A percentile compares a stretch with the other conserved stretches of the same genome.
phyloP scores from a whole-genome alignment of 306 rosid species.

The Quillaja saponaria region DNA sequence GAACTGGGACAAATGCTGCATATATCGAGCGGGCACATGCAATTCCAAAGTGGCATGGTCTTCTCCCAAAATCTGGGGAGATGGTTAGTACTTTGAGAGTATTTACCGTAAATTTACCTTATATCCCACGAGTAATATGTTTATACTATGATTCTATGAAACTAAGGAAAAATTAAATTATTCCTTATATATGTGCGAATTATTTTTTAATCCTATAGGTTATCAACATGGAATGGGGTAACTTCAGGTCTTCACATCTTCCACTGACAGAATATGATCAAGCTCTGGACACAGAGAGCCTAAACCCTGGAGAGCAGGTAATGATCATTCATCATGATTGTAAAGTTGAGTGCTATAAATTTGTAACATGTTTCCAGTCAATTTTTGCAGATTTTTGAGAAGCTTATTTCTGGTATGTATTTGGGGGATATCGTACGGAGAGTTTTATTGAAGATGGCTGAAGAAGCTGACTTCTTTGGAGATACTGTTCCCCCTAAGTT shows the following conservation, averaged over 20 bases:
- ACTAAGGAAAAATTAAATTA: neutral
- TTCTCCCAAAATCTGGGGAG: conserved; percentile 79
- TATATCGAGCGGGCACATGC: conserved; percentile 83
- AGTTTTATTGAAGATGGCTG: conserved; percentile 80
- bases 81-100: conserved; percentile 58
- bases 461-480: conserved; percentile 86
- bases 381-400: conserved; percentile 78
- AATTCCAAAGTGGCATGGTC: conserved; percentile 95
- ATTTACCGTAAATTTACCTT: neutral
- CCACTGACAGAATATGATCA: conserved; percentile 85
- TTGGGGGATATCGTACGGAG: conserved; percentile 88
- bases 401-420: conserved; percentile 96
- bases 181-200: conserved; percentile 6
- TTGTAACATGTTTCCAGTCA: conserved; percentile 28
- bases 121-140: neutral
- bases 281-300: conserved; percentile 69
- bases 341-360: conserved; percentile 8
- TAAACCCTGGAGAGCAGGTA: conserved; percentile 99
- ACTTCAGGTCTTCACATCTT: conserved; percentile 82
- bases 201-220: conserved; percentile 50
- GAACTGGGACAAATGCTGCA: conserved; percentile 99
- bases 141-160: conserved; percentile 1
- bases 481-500: conserved; percentile 79
- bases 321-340: conserved; percentile 13
- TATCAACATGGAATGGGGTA: conserved; percentile 99